Evolutionary conservation across 169 alveolate genomes (phyloP).

Genomic region (Eimeria falciformis): DNA sequence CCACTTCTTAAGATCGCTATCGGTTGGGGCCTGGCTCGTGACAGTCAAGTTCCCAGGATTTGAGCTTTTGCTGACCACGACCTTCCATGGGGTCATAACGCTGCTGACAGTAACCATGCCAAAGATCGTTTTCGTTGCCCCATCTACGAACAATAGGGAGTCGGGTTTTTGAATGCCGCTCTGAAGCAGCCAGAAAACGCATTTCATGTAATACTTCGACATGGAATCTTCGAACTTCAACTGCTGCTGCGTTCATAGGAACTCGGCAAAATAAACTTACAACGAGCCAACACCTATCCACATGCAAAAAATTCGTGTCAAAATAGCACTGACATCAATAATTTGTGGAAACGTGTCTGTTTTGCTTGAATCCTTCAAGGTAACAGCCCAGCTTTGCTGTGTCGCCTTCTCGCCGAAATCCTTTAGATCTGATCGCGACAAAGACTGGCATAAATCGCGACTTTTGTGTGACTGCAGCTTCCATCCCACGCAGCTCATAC

Average conservation of each 20-base stretch:
- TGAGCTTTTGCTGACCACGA: not conserved
- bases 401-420: not conserved
- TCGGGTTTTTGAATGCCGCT: constrained; percentile 39
- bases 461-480: no score
- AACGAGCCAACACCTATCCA: not conserved
- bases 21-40: constrained; percentile 54
- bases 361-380: not conserved
- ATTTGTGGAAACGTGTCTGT: not conserved
- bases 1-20: not conserved
- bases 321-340: not conserved
- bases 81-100: constrained; percentile 1
- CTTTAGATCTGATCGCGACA: not conserved
- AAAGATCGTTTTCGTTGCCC: not conserved
- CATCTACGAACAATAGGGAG: not conserved
- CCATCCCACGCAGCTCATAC: no score
- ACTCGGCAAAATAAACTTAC: not conserved
- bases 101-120: constrained; percentile 12
- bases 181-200: not conserved
- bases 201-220: not conserved
- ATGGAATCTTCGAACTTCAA: not conserved
- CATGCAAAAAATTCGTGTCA: not conserved
- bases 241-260: no score
- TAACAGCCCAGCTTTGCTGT: constrained; percentile 48
- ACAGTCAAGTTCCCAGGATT: not conserved
- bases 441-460: not conserved